Conservation (phyloP, 352 stramenopile genomes). For the Phytophthora colocasiae region DNA sequence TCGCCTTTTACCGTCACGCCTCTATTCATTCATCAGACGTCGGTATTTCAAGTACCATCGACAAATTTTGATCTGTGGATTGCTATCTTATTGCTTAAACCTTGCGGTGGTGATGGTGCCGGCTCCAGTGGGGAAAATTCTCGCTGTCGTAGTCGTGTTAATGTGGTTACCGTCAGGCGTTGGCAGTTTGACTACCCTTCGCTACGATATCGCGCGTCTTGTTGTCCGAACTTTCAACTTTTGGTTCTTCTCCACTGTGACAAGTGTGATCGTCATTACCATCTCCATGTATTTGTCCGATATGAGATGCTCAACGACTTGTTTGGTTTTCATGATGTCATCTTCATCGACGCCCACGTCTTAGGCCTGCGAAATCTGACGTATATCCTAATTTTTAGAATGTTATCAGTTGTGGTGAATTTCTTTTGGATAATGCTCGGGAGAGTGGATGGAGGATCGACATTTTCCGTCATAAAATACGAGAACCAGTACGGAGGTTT, state of each 20-base stretch:
- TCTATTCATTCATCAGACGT: slow-evolving; percentile 24
- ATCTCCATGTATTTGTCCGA: slow-evolving; percentile 38
- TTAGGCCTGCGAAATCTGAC: slow-evolving; percentile 15
- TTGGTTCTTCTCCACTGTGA: slow-evolving; percentile 48
- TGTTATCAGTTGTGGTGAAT: slow-evolving; percentile 19
- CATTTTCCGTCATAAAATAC: slow-evolving; percentile 21
- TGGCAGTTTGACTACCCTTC: slow-evolving; percentile 28
- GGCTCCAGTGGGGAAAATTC: slow-evolving; percentile 5
- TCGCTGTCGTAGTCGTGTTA: slow-evolving; percentile 19
- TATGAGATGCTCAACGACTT: slow-evolving; percentile 32
- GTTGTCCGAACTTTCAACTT: slow-evolving; percentile 46
- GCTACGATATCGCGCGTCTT: slow-evolving; percentile 44
- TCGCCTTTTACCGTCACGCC: slow-evolving; percentile 19
- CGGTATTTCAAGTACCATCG: slow-evolving; percentile 32
- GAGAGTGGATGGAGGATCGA: slow-evolving; percentile 15
- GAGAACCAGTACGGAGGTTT: slow-evolving; percentile 11
- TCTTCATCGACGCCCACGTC: slow-evolving; percentile 39
- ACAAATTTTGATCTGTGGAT: slow-evolving; percentile 17
- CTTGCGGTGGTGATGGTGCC: slow-evolving; percentile 21
- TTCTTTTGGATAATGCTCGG: slow-evolving; percentile 28
- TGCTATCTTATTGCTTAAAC: slow-evolving; percentile 16
- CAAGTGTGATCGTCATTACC: slow-evolving; percentile 31
- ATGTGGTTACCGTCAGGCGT: slow-evolving; percentile 31
- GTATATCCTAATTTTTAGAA: slow-evolving; percentile 11
- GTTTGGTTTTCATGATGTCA: slow-evolving; percentile 38